A percentile compares a stretch with the other conserved stretches of the same genome.
phyloP scores from a whole-genome alignment of 2,329 filamentous ascomycete species.

The Diplodia sapinea region DNA sequence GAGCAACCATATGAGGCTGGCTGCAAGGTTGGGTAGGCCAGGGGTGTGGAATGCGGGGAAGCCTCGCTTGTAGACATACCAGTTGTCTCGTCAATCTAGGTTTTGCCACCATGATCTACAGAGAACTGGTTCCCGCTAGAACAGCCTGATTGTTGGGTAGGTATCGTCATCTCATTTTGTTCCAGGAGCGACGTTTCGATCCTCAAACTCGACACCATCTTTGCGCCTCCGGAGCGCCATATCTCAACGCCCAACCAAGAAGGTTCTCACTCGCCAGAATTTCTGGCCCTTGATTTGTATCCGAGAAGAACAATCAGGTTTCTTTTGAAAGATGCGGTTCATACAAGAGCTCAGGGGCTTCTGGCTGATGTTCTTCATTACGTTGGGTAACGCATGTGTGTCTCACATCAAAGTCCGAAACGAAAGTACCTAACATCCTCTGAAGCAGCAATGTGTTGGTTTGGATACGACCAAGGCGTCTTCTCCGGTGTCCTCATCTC shows the following conservation, averaged over 20 bases:
- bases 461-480: slow-evolving; percentile 35
- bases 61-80: background rate
- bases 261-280: no score
- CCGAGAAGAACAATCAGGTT: background rate
- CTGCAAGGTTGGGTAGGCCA: background rate
- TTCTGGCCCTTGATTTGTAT: background rate
- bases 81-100: background rate
- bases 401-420: no score
- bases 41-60: slow-evolving; percentile 8
- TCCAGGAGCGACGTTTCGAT: no score
- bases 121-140: no score
- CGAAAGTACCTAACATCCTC: background rate
- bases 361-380: slow-evolving; percentile 5
- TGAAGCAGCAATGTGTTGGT: slow-evolving; percentile 30
- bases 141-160: no score
- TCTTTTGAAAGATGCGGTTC: background rate
- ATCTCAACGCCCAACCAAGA: no score
- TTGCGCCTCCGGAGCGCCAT: no score
- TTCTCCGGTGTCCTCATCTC: slow-evolving; percentile 35
- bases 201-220: no score
- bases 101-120: background rate
- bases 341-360: slow-evolving; percentile 8
- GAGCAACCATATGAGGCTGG: background rate
- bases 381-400: background rate
- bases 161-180: no score